These are phyloP conservation scores for Sporothrix inflata DNA, from an alignment of 2,329 filamentous ascomycete species.

Conservation along the genomic window DNA sequence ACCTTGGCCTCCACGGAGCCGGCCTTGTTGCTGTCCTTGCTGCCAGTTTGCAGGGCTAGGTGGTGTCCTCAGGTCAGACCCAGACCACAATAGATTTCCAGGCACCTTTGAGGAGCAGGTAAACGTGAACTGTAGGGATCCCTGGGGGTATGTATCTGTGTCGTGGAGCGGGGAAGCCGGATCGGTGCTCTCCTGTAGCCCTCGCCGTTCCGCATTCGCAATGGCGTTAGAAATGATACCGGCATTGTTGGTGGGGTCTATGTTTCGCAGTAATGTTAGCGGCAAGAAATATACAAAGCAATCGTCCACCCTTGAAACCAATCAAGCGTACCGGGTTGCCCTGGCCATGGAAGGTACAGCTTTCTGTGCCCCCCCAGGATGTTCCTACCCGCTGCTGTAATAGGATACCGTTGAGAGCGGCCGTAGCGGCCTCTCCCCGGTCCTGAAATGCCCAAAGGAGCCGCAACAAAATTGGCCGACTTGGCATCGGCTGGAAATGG, in stretches of 20 bases:
- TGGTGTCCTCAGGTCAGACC: constrained; percentile 28
- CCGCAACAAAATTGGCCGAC: constrained; percentile 57
- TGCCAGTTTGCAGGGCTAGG: constrained; percentile 24
- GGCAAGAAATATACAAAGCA: not conserved
- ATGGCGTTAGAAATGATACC: constrained; percentile 94
- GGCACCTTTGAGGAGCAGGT: constrained; percentile 90
- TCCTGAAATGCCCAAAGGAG: constrained; percentile 75
- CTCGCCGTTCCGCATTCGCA: constrained; percentile 77
- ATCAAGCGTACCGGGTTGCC: constrained; percentile 27
- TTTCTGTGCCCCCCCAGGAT: constrained; percentile 57
- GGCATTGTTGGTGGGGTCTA: constrained; percentile 46
- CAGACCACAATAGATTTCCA: constrained; percentile 73
- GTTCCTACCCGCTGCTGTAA: constrained; percentile 60
- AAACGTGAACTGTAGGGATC: constrained; percentile 92
- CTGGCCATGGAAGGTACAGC: constrained; percentile 44
- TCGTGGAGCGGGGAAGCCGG: constrained; percentile 67
- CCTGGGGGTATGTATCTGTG: constrained; percentile 62
- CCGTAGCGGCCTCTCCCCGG: constrained; percentile 83
- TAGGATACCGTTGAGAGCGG: constrained; percentile 50
- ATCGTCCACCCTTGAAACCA: constrained; percentile 30
- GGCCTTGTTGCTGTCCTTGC: constrained; percentile 20
- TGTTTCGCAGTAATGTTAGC: constrained; percentile 6
- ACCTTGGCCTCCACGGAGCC: not conserved
- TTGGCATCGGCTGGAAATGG: constrained; percentile 42
- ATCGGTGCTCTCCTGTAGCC: constrained; percentile 76